phyloP scores from a whole-genome alignment of 2,329 filamentous ascomycete genomes.

The Alternaria novae-zelandiae region DNA sequence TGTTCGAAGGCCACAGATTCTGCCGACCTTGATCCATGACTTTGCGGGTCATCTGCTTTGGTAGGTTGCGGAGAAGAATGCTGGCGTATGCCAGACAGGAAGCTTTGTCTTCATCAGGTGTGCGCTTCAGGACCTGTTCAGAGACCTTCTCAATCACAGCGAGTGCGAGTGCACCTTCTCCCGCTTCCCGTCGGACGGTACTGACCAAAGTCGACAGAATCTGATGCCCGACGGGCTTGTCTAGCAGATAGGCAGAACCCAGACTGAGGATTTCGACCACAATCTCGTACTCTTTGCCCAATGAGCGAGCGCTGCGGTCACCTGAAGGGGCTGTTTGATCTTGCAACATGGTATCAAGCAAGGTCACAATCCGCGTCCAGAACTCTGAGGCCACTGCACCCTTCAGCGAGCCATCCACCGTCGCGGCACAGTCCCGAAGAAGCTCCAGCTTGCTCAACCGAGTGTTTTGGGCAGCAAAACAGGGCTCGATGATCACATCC shows the following conservation, averaged over 20 bases:
- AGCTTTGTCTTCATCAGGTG: slow-evolving; percentile 24
- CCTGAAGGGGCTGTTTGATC: slow-evolving; percentile 28
- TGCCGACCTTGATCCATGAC: slow-evolving; percentile 67
- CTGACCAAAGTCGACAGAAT: slow-evolving; percentile 65
- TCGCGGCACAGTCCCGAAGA: slow-evolving; percentile 43
- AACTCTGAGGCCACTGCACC: slow-evolving; percentile 32
- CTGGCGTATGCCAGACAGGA: slow-evolving; percentile 38
- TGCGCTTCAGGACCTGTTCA: slow-evolving; percentile 42
- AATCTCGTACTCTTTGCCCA: slow-evolving; percentile 74
- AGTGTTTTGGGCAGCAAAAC: slow-evolving; percentile 55
- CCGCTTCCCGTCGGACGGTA: slow-evolving; percentile 65
- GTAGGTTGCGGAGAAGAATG: slow-evolving; percentile 46
- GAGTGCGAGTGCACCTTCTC: slow-evolving; percentile 70
- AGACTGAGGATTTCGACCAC: slow-evolving; percentile 70
- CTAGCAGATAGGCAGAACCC: slow-evolving; percentile 56
- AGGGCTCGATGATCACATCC: slow-evolving; percentile 62
- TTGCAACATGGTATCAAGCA: slow-evolving; percentile 32
- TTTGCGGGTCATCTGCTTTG: slow-evolving; percentile 53
- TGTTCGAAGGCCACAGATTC: slow-evolving; percentile 68
- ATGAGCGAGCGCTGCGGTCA: slow-evolving; percentile 45
- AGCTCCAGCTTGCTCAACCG: slow-evolving; percentile 48
- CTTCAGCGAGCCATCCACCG: slow-evolving; percentile 25
- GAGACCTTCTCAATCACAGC: slow-evolving; percentile 75
- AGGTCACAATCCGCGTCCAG: slow-evolving; percentile 34
- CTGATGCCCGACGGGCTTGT: slow-evolving; percentile 22